Evolutionary conservation across 805 yeast species (phyloP).

Genomic region (Aciculoconidium aculeatum): DNA sequence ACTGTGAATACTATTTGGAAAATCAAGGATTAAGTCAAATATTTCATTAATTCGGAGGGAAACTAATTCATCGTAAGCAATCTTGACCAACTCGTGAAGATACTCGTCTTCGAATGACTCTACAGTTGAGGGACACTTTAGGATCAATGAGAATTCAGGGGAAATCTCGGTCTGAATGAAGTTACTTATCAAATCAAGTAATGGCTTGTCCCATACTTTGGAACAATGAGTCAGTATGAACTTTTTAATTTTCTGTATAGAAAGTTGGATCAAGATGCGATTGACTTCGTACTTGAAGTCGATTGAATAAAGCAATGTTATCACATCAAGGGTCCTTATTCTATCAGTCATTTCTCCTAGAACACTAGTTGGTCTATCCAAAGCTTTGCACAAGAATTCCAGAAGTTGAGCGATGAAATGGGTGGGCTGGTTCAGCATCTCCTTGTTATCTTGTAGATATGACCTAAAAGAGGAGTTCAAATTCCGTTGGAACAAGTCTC

Average conservation of each 20-base stretch:
- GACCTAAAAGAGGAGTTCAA: slow-evolving; percentile 15
- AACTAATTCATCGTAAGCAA: slow-evolving; percentile 34
- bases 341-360: slow-evolving; percentile 2
- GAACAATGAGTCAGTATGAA: slow-evolving; percentile 26
- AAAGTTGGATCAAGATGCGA: slow-evolving; percentile 28
- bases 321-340: slow-evolving; percentile 3
- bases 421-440: slow-evolving; percentile 1
- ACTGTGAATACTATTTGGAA: slow-evolving; percentile 48
- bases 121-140: slow-evolving; percentile 8
- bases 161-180: slow-evolving; percentile 37
- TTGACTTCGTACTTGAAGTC: slow-evolving; percentile 19
- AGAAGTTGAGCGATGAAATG: slow-evolving; percentile 5
- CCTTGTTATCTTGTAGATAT: slow-evolving; percentile 2
- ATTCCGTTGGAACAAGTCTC: slow-evolving; percentile 21
- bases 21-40: slow-evolving; percentile 49
- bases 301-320: slow-evolving; percentile 12
- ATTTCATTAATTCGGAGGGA: slow-evolving; percentile 53
- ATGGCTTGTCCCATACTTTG: slow-evolving; percentile 33
- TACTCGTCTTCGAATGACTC: slow-evolving; percentile 9
- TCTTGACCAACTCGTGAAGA: slow-evolving; percentile 25
- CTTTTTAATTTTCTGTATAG: slow-evolving; percentile 29
- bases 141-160: slow-evolving; percentile 24
- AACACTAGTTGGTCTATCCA: slow-evolving; percentile 3
- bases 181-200: slow-evolving; percentile 24
- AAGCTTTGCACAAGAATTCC: slow-evolving; percentile 5